These are phyloP conservation scores for Mycena leptocephala DNA, from an alignment of 768 basidiomycete species.

Conservation along the genomic window DNA sequence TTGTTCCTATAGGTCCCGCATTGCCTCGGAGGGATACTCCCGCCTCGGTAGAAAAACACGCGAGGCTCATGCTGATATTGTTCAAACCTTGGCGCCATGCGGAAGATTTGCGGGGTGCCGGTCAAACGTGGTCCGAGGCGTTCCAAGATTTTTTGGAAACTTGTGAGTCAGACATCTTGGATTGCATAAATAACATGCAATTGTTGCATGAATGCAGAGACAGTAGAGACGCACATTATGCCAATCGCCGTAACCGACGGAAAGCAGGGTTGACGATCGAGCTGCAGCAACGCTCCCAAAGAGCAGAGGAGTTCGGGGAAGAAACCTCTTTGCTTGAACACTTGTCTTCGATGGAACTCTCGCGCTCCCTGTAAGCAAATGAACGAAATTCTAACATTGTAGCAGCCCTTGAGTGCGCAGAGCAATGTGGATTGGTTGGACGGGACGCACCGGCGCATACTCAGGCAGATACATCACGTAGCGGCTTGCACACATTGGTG, in stretches of 20 bases:
- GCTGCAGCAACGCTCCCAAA: too few species aligned
- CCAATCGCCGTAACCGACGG: not conserved
- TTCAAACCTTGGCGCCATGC: not conserved
- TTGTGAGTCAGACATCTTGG: conserved; percentile 20
- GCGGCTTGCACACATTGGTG: too few species aligned
- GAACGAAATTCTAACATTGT: not conserved
- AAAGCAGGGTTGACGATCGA: too few species aligned
- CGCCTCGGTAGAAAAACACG: not conserved
- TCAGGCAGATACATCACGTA: too few species aligned
- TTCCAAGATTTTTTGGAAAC: not conserved
- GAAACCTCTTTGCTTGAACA: too few species aligned
- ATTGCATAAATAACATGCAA: conserved; percentile 21
- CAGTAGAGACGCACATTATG: conserved; percentile 2
- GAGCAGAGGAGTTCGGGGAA: too few species aligned
- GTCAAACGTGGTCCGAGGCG: not conserved
- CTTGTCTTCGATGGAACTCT: not conserved
- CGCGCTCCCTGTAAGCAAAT: not conserved
- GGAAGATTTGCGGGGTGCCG: not conserved
- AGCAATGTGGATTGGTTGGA: too few species aligned
- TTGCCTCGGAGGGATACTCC: not conserved
- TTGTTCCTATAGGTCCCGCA: not conserved
- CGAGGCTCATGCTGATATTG: not conserved
- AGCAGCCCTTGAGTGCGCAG: not conserved
- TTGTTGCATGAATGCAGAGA: conserved; percentile 17
- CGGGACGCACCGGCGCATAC: too few species aligned